Conservation (phyloP, 2,329 filamentous ascomycete genomes). For the Neonectria neomacrospora region DNA sequence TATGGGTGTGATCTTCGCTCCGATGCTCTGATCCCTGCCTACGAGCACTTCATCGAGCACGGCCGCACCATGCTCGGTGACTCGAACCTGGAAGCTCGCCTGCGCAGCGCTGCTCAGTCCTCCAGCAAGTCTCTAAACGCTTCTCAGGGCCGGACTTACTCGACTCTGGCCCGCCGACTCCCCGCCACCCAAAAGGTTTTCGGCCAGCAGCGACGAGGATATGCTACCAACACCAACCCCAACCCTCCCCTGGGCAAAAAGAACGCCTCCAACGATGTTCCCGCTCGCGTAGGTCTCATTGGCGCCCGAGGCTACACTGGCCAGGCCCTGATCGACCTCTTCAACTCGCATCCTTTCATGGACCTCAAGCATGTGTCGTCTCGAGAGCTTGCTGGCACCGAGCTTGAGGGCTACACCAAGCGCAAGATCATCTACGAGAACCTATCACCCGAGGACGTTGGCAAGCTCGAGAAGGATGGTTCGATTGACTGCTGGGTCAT, state of each 20-base stretch:
- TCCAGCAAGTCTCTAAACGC: slow-evolving; percentile 64
- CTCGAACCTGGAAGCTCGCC: slow-evolving; percentile 86
- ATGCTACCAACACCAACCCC: slow-evolving; percentile 66
- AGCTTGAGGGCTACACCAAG: slow-evolving; percentile 91
- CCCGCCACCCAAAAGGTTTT: slow-evolving; percentile 9
- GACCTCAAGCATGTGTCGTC: slow-evolving; percentile 93
- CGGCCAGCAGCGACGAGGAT: slow-evolving; percentile 38
- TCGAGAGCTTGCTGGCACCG: slow-evolving; percentile 87
- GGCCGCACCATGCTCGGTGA: slow-evolving; percentile 89
- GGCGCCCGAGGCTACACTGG: slow-evolving; percentile 95
- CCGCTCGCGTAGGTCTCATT: slow-evolving; percentile 85
- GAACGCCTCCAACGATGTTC: slow-evolving; percentile 83
- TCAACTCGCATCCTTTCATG: slow-evolving; percentile 90
- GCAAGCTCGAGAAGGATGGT: slow-evolving; percentile 82
- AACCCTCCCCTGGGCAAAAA: slow-evolving; percentile 91
- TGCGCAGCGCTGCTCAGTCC: slow-evolving; percentile 79
- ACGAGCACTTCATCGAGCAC: slow-evolving; percentile 85
- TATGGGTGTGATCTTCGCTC: slow-evolving; percentile 86
- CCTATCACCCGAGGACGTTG: slow-evolving; percentile 85
- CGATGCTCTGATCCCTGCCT: slow-evolving; percentile 79
- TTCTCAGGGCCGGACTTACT: slow-evolving; percentile 39
- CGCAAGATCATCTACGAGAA: slow-evolving; percentile 93
- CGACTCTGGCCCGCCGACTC: slow-evolving; percentile 17
- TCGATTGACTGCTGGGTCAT: slow-evolving; percentile 97
- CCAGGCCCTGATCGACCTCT: slow-evolving; percentile 85